These are phyloP conservation scores for Protomyces pachydermus DNA, from an alignment of 1,139 yeast genomes.

Conservation along the genomic window DNA sequence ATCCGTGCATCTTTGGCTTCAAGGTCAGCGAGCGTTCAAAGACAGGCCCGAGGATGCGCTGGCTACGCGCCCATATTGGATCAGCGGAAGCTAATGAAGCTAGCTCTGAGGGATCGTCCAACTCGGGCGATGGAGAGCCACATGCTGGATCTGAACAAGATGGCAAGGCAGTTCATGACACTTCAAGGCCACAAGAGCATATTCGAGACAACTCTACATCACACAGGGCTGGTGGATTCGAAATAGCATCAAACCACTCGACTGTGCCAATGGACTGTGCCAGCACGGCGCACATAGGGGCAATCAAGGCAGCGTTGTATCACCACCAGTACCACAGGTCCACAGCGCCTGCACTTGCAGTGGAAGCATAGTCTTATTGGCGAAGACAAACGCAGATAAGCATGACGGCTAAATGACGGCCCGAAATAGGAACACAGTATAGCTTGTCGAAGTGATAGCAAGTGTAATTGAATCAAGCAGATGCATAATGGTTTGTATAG, in stretches of 20 bases:
- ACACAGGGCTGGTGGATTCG: neutral
- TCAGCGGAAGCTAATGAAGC: conserved; percentile 16
- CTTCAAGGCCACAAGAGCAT: neutral
- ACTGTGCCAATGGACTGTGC: neutral
- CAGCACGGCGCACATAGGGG: neutral
- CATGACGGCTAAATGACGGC: no score
- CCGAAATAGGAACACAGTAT: no score
- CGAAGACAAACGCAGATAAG: no score
- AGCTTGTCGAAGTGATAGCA: no score
- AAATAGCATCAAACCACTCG: neutral
- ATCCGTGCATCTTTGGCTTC: conserved; percentile 69
- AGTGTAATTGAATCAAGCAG: no score
- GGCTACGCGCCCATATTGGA: conserved; percentile 55
- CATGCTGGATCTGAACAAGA: neutral
- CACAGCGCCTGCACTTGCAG: no score
- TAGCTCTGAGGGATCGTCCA: neutral
- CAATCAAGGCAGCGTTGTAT: neutral
- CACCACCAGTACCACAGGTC: no score
- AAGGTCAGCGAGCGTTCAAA: conserved; percentile 66
- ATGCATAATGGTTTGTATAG: no score
- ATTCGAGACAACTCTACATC: neutral
- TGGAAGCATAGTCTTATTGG: no score
- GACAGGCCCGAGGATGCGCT: conserved; percentile 89
- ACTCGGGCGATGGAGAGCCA: neutral
- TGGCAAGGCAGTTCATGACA: neutral